Evolutionary conservation across 148 eudicot species (phyloP).

Genomic region (Rhododendron kiyosumense): DNA sequence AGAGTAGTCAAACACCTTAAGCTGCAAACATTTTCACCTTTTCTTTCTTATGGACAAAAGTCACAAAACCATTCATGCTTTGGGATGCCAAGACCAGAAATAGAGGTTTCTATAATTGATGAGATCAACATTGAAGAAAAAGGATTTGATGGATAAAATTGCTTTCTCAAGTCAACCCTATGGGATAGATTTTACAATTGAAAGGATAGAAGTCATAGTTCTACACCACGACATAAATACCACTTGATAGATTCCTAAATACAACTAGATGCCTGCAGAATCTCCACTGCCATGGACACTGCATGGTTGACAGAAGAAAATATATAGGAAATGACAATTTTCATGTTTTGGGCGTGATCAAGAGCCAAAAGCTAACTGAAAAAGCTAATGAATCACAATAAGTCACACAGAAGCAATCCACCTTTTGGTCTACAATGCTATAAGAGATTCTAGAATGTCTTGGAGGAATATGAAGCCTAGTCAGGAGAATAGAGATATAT

Average conservation of each 20-base stretch:
- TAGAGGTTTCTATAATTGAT: not conserved
- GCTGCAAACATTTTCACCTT: not conserved
- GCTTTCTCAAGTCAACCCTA: not conserved
- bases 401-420: not conserved
- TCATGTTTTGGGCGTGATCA: not conserved
- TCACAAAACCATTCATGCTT: not conserved
- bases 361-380: not conserved
- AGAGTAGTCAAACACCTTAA: not conserved
- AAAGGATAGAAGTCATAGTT: not conserved
- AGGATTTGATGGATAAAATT: not conserved
- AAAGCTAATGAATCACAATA: not conserved
- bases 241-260: not conserved
- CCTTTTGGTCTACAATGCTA: not conserved
- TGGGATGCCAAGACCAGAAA: not conserved
- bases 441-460: too few relatives aligned
- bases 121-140: not conserved
- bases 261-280: not conserved
- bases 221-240: not conserved
- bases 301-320: not conserved
- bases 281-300: not conserved
- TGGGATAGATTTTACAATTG: not conserved
- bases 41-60: not conserved
- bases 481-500: too few relatives aligned
- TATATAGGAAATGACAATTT: not conserved
- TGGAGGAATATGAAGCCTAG: too few relatives aligned